A percentile compares a stretch with the other conserved stretches of the same genome.
phyloP scores from a whole-genome alignment of 2,329 filamentous ascomycete genomes.

The Epichloe scottii region DNA sequence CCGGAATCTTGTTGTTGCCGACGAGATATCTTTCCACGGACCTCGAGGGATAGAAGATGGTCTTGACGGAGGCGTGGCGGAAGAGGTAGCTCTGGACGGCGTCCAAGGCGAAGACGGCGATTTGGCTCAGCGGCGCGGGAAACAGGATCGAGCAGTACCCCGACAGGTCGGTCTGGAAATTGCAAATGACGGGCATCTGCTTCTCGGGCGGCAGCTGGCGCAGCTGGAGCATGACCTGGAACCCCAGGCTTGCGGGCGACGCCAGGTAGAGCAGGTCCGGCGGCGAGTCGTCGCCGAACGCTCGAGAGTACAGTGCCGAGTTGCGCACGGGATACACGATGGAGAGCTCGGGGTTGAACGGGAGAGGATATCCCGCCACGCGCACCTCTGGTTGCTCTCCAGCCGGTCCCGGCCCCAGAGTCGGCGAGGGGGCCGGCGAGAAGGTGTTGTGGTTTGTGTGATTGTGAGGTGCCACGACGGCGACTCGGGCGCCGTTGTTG shows the following conservation, averaged over 20 bases:
- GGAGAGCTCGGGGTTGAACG: slow-evolving; percentile 60
- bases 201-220: slow-evolving; percentile 41
- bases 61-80: slow-evolving; percentile 45
- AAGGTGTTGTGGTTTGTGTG: slow-evolving; percentile 43
- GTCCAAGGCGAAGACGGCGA: slow-evolving; percentile 50
- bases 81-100: slow-evolving; percentile 56
- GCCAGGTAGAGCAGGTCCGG: slow-evolving; percentile 60
- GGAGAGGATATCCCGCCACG: slow-evolving; percentile 51
- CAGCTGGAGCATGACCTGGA: slow-evolving; percentile 58
- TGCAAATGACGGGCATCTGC: slow-evolving; percentile 50
- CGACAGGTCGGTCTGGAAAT: slow-evolving; percentile 60
- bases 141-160: slow-evolving; percentile 61
- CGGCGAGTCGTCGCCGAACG: slow-evolving; percentile 36
- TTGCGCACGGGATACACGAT: slow-evolving; percentile 58
- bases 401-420: slow-evolving; percentile 14
- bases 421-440: slow-evolving; percentile 27
- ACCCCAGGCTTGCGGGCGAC: slow-evolving; percentile 56
- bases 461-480: slow-evolving; percentile 52
- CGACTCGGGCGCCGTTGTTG: slow-evolving; percentile 49
- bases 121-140: slow-evolving; percentile 44
- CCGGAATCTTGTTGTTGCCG: slow-evolving; percentile 36
- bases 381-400: slow-evolving; percentile 38
- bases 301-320: slow-evolving; percentile 44
- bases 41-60: slow-evolving; percentile 56
- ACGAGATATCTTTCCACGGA: slow-evolving; percentile 51